Evolutionary conservation across 495 filamentous ascomycete genomes (phyloP).

Genomic region (Aspergillus sparsus): DNA sequence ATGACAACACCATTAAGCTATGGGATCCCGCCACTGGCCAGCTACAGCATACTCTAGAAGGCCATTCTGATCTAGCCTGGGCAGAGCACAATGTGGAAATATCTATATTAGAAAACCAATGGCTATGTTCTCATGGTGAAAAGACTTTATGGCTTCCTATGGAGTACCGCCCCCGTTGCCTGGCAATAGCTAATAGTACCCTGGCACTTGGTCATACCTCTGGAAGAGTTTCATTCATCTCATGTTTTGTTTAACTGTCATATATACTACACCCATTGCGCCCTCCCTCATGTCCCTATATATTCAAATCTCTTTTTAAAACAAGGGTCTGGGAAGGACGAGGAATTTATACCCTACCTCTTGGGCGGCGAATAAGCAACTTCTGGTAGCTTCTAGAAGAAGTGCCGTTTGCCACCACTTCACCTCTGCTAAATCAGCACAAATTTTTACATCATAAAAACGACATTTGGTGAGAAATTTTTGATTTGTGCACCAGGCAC

Average conservation of each 20-base stretch:
- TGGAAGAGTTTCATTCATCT: conserved; percentile 6
- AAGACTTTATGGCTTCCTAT: conserved; percentile 2
- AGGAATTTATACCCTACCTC: conserved; percentile 11
- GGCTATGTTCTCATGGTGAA: background rate
- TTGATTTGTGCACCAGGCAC: no score
- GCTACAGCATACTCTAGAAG: background rate
- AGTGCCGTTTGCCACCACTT: no score
- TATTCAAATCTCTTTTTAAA: conserved; percentile 19
- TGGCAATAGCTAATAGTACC: background rate
- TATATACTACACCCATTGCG: background rate
- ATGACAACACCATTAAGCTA: conserved; percentile 25
- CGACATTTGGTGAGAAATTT: no score
- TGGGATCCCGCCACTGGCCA: conserved; percentile 1
- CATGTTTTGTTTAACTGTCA: background rate
- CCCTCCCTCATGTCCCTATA: no score
- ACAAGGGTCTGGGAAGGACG: conserved; percentile 9
- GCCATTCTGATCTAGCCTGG: background rate
- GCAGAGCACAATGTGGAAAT: background rate
- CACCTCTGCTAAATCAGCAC: no score
- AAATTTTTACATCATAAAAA: no score
- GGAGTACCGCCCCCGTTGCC: background rate
- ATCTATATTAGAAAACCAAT: conserved; percentile 10
- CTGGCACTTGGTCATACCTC: conserved; percentile 4
- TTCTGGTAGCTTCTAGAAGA: no score
- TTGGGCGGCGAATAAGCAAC: no score